These are phyloP conservation scores for Chalaropsis ovoidea DNA, from an alignment of 2,329 filamentous ascomycete genomes.

Conservation along the genomic window DNA sequence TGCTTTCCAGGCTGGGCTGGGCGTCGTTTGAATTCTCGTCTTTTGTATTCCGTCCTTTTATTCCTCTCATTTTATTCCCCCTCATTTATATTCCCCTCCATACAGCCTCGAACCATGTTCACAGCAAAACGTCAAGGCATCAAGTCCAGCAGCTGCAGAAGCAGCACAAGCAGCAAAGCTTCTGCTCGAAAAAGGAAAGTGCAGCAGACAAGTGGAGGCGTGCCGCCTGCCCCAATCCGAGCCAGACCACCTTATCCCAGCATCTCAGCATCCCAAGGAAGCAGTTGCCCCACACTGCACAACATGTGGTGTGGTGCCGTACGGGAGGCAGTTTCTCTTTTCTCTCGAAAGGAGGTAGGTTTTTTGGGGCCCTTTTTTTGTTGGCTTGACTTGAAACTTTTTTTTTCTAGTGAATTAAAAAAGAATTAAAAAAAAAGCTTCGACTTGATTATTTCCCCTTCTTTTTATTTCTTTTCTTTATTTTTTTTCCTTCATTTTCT, in stretches of 20 bases:
- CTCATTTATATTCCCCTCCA: too few relatives aligned
- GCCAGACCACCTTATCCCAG: slow-evolving; percentile 6
- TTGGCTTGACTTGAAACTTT: background rate
- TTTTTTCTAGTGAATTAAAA: background rate
- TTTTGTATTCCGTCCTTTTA: too few relatives aligned
- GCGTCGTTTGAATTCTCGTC: background rate
- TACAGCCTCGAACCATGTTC: too few relatives aligned
- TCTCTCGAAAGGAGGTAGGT: background rate
- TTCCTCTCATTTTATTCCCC: too few relatives aligned
- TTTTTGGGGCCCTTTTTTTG: too few relatives aligned
- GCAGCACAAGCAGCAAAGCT: background rate
- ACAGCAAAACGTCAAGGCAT: background rate
- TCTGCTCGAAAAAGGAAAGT: background rate
- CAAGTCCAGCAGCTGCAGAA: background rate
- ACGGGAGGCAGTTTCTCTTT: background rate
- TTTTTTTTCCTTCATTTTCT: background rate
- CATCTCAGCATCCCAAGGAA: slow-evolving; percentile 1
- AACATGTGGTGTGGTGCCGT: slow-evolving; percentile 6
- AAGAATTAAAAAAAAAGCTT: background rate
- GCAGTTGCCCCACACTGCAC: slow-evolving; percentile 2
- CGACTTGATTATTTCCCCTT: background rate
- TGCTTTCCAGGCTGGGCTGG: background rate
- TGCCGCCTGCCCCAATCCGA: background rate
- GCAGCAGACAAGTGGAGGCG: background rate
- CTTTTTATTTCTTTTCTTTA: background rate